Percentiles rank a stretch among this genome's conserved stretches.
phyloP scores from a whole-genome alignment of 1,284 basidiomycete genomes.

The Papiliotrema flavescens region DNA sequence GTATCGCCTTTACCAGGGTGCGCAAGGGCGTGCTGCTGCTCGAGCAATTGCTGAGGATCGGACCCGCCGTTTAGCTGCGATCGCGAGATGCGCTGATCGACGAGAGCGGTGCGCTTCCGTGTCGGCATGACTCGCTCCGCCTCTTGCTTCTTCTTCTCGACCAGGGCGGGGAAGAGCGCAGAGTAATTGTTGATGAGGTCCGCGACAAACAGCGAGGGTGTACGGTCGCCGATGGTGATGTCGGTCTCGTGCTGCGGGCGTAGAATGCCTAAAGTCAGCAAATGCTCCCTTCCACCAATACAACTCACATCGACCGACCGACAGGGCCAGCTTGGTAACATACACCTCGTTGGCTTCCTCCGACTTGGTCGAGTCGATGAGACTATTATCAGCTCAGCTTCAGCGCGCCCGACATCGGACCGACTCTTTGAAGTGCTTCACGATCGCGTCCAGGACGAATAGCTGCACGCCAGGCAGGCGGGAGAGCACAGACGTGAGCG shows the following conservation, averaged over 20 bases:
- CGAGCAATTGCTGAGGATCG: slow-evolving; percentile 51
- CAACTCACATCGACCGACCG: slow-evolving; percentile 77
- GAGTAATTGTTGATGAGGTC: slow-evolving; percentile 78
- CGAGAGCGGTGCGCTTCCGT: slow-evolving; percentile 78
- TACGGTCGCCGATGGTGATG: slow-evolving; percentile 78
- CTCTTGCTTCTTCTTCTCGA: slow-evolving; percentile 78
- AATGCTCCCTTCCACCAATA: too few relatives aligned
- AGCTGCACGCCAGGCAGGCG: slow-evolving; percentile 76
- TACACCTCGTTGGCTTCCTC: slow-evolving; percentile 71
- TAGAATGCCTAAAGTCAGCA: slow-evolving; percentile 79
- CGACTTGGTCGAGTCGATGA: slow-evolving; percentile 64
- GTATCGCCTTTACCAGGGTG: slow-evolving; percentile 30
- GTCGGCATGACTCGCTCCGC: slow-evolving; percentile 73
- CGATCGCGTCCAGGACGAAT: slow-evolving; percentile 72
- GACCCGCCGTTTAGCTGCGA: slow-evolving; percentile 51
- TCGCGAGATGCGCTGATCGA: slow-evolving; percentile 77
- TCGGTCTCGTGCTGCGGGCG: slow-evolving; percentile 77
- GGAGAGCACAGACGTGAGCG: slow-evolving; percentile 64
- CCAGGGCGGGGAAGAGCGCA: slow-evolving; percentile 71
- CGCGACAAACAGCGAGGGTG: slow-evolving; percentile 73
- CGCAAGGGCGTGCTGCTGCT: slow-evolving; percentile 39
- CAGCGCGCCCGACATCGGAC: slow-evolving; percentile 31
- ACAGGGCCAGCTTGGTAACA: slow-evolving; percentile 78
- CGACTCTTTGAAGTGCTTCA: slow-evolving; percentile 72
- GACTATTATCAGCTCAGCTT: neutral